These are phyloP conservation scores for Lyophyllum semitale DNA, from an alignment of 768 basidiomycete species.

Conservation along the genomic window DNA sequence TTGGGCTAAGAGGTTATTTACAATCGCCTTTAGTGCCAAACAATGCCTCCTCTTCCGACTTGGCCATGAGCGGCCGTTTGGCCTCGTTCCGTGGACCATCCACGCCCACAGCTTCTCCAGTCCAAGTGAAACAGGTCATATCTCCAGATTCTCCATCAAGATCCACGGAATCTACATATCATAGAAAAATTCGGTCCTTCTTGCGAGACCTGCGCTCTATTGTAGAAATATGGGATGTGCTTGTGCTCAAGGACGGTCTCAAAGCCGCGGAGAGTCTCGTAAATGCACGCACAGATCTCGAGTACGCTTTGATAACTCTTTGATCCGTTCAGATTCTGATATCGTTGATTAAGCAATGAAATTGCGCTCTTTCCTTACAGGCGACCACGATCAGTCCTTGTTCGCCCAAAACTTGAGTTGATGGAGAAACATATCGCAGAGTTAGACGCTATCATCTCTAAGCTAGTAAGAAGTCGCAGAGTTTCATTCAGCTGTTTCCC, in stretches of 20 bases:
- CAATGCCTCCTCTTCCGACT: constrained; percentile 7
- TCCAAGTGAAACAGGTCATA: constrained; percentile 39
- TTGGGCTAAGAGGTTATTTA: constrained; percentile 15
- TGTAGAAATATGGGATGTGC: constrained; percentile 79
- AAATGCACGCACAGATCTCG: constrained; percentile 81
- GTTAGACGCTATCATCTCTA: constrained; percentile 57
- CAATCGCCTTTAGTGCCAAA: constrained; percentile 20
- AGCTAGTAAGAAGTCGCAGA: constrained; percentile 57
- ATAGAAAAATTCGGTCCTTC: constrained; percentile 71
- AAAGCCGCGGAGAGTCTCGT: constrained; percentile 72
- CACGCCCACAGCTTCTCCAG: constrained; percentile 70
- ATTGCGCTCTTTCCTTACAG: constrained; percentile 56
- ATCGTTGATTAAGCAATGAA: constrained; percentile 52
- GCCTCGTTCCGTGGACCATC: constrained; percentile 83
- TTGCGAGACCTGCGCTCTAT: constrained; percentile 68
- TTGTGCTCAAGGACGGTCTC: constrained; percentile 78
- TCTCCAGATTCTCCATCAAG: constrained; percentile 50
- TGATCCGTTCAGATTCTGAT: constrained; percentile 7
- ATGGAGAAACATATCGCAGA: constrained; percentile 70
- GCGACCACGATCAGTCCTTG: constrained; percentile 58
- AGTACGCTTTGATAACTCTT: constrained; percentile 50
- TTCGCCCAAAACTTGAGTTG: constrained; percentile 62
- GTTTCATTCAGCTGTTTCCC: neutral
- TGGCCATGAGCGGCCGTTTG: constrained; percentile 43
- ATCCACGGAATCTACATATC: constrained; percentile 72